Base-by-base conservation (phyloP, 2,329 filamentous ascomycete species). In the Aspergillus sp. region DNA sequence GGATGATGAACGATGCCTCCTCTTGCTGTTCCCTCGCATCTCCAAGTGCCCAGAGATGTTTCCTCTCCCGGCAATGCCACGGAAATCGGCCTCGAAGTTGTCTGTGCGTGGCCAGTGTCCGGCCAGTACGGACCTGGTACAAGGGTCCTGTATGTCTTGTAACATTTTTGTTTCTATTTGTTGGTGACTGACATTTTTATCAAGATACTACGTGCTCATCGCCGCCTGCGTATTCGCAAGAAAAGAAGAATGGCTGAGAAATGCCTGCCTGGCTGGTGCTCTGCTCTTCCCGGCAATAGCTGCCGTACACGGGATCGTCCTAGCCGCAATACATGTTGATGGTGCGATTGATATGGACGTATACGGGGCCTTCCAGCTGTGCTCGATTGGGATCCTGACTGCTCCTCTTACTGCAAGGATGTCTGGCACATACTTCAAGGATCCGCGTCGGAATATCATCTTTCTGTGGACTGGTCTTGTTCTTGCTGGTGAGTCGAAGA, bases 231-330 rank as follows among this genome's bases (percentile, higher is more conserved):
- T 54, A 5, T 54, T 54, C 17, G 51, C 51, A 13, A 30, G 42
- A 2, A 54, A 54, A 17, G 51, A 54, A n/a, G 51, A 54, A 33
- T 54, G 51, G 51, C 33, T 54, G 20, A 54, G 51, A 30, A 54
- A 48, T 41, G 51, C 51, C 20, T 54, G 51, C 11, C 22, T 54
- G n/a, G 51, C 51, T 3, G 51, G 42, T 22, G 51, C 51, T 11
- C 12, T 54, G 44, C n/a, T 54, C 1, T 54, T 54, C 22, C 51
- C 51, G 5, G 51, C 51, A 7, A 48, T 54, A n/a, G 51, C 51
- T 12, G 51, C 51, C 11, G 4, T 54, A 2, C 51, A 54, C 15
- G 51, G 51, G 8, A 54, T 54, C 9, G 44, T 54, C 15, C 51
- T 54, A 11, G 51, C 51, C 5, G 15, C 44, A 3, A 22, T 54